Base-by-base conservation (phyloP, 1,284 basidiomycete species). In the Rhodotorula glutinis region DNA sequence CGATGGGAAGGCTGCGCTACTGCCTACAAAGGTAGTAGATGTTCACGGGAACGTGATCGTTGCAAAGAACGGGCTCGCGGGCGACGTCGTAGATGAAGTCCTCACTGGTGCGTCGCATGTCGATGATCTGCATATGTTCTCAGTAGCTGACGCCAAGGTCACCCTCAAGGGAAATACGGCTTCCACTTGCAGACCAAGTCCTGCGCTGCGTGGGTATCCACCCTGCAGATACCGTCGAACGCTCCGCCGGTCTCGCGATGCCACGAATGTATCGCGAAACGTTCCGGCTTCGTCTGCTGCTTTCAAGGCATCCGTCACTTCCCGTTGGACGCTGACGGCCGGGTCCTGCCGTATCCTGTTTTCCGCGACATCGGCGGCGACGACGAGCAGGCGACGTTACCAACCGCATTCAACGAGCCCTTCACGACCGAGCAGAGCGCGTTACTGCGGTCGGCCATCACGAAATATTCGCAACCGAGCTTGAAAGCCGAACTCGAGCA, bases 401-500 rank as follows among this genome's bases (percentile, higher is more conserved):
- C 79, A 0, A 65, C 56, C 1, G 61, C 71, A 0, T 81, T 80
- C 75, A 80, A 79, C 71, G 58, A 59, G 0, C 55, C 57, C 0
- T 70, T 79, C 27, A 73, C 71, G 1, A 69, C 33, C 72, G 33
- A 60, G 65, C 13, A 70, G 78, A 59, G 76, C 79, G 40, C 57
- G 1, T 47, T 72, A 19, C 75, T 77, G 23, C 78, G 79, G 69
- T 57, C 61, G 52, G 87, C 87, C 2, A 87, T 91, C 17, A 89
- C 90, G 0, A 80, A 82, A 3, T 84, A 87, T 0, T 80, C 94
- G 44, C 76, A 91, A 9, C 87, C 87, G 0, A 84, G 85, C 10
- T 83, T 94, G 46, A 82, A 83, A 47, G 79, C 83, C 60, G 91
- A 94, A 76, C 80, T 87, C 62, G 79, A 84, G 13, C 91, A 94